These are phyloP conservation scores for Daldinia concentrica DNA, from an alignment of 495 filamentous ascomycete genomes.

Conservation along the genomic window DNA sequence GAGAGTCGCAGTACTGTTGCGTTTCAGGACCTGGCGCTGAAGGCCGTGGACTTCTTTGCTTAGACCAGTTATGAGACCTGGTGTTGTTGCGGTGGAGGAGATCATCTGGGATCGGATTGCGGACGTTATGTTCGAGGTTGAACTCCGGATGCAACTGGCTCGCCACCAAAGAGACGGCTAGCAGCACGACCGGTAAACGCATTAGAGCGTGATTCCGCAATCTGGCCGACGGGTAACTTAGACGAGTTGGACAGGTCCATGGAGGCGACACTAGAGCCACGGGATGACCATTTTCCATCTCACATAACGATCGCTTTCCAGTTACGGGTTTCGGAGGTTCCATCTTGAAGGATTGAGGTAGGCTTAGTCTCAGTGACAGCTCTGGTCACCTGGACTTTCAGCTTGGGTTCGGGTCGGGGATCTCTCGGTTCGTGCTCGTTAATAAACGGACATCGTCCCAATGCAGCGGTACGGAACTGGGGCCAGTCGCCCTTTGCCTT, in stretches of 20 bases:
- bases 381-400: slow-evolving; percentile 23
- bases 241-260: slow-evolving; percentile 48
- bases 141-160: slow-evolving; percentile 94
- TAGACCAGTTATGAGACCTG: slow-evolving; percentile 87
- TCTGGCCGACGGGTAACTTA: slow-evolving; percentile 44
- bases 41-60: slow-evolving; percentile 95
- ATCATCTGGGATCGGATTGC: slow-evolving; percentile 98
- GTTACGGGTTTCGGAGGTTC: slow-evolving; percentile 53
- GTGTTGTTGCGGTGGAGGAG: slow-evolving; percentile 88
- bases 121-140: slow-evolving; percentile 92
- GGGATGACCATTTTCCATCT: slow-evolving; percentile 61
- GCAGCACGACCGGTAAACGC: slow-evolving; percentile 65
- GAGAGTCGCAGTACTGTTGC: slow-evolving; percentile 69
- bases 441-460: slow-evolving; percentile 95
- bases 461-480: slow-evolving; percentile 82
- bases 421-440: slow-evolving; percentile 76
- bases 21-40: slow-evolving; percentile 90
- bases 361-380: slow-evolving; percentile 40
- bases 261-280: slow-evolving; percentile 48
- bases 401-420: slow-evolving; percentile 32
- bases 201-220: slow-evolving; percentile 55
- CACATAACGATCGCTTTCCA: slow-evolving; percentile 58
- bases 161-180: slow-evolving; percentile 73
- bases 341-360: slow-evolving; percentile 49
- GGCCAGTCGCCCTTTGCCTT: slow-evolving; percentile 92